Conservation (phyloP, 768 basidiomycete species). For the Trametes elegans region DNA sequence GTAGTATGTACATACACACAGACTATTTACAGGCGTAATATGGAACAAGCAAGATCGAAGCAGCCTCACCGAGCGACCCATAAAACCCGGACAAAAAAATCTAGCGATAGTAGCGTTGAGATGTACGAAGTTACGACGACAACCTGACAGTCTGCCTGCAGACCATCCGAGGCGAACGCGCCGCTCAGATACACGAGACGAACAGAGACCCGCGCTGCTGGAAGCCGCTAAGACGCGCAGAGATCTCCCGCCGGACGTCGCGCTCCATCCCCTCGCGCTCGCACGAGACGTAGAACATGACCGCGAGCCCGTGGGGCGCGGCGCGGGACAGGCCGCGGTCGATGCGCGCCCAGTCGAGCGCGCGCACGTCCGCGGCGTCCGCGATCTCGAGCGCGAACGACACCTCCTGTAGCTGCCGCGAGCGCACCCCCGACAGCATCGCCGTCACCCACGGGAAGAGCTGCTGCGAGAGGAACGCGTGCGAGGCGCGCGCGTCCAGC, state of each 20-base stretch:
- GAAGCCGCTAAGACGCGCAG: slow-evolving; percentile 20
- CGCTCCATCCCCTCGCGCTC: slow-evolving; percentile 12
- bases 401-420: slow-evolving; percentile 22
- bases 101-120: background rate
- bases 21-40: too few species aligned
- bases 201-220: slow-evolving; percentile 22
- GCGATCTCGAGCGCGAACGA: slow-evolving; percentile 28
- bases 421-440: slow-evolving; percentile 23
- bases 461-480: slow-evolving; percentile 23
- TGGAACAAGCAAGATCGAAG: too few species aligned
- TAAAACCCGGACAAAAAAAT: background rate
- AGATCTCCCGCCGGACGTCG: slow-evolving; percentile 19
- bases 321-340: slow-evolving; percentile 23
- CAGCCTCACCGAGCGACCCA: too few species aligned
- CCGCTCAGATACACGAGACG: slow-evolving; percentile 23
- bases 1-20: too few species aligned
- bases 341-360: slow-evolving; percentile 30
- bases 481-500: slow-evolving; percentile 25
- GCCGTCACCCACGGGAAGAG: slow-evolving; percentile 28
- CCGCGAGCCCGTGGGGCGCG: slow-evolving; percentile 24
- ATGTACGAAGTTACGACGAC: too few species aligned
- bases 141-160: too few species aligned
- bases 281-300: slow-evolving; percentile 28
- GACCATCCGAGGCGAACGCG: too few species aligned
- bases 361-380: slow-evolving; percentile 19